phyloP scores from a whole-genome alignment of 495 filamentous ascomycete species.

The Darksidea phi region DNA sequence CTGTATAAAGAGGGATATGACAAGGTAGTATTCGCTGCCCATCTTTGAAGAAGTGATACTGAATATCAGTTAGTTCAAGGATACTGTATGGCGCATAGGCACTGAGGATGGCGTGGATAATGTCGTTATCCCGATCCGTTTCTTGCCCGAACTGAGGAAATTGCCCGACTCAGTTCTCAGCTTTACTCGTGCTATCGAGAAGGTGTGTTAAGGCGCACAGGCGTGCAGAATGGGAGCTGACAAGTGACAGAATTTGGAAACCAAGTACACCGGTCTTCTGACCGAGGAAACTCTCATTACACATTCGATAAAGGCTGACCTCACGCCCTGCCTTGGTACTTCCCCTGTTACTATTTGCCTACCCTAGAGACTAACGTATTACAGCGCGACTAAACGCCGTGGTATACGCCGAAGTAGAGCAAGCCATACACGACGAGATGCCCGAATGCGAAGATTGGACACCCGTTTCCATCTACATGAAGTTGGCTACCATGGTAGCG shows the following conservation, averaged over 20 bases:
- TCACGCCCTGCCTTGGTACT: conserved; percentile 33
- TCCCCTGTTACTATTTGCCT: neutral
- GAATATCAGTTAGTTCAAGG: conserved; percentile 12
- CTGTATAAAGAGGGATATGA: conserved; percentile 24
- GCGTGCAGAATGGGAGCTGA: neutral
- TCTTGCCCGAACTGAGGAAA: conserved; percentile 22
- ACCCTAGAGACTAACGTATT: neutral
- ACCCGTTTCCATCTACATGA: conserved; percentile 18
- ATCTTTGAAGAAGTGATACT: neutral
- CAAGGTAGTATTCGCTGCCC: conserved; percentile 1
- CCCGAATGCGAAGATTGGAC: conserved; percentile 31
- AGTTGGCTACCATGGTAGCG: conserved; percentile 20
- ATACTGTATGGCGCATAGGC: conserved; percentile 18
- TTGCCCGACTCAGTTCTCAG: conserved; percentile 26
- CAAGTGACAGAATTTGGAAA: conserved; percentile 18
- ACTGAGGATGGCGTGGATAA: conserved; percentile 4
- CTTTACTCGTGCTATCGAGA: conserved; percentile 11
- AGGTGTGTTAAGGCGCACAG: conserved; percentile 10
- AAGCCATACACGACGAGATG: conserved; percentile 25
- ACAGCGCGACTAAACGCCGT: conserved; percentile 26
- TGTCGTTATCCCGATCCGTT: conserved; percentile 16
- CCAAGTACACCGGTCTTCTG: conserved; percentile 25
- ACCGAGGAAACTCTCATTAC: conserved; percentile 10
- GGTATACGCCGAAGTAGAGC: conserved; percentile 22
- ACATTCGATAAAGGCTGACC: conserved; percentile 27